Evolutionary conservation across 106 monocot genomes (phyloP).

Genomic region (Apostasia ramifera): DNA sequence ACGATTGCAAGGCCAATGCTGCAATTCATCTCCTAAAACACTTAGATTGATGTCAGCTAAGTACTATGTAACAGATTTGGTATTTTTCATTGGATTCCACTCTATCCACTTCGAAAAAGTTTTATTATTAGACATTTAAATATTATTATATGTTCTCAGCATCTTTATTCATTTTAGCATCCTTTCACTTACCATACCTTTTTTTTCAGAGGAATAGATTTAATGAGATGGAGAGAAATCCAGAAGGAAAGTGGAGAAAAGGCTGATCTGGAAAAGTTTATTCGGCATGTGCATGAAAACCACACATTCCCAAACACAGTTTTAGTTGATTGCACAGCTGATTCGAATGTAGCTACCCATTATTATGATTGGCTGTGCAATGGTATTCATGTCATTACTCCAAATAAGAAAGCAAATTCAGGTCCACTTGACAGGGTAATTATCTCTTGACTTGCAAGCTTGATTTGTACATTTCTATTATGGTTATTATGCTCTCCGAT

Average conservation of each 20-base stretch:
- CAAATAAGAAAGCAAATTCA: conserved; percentile 99
- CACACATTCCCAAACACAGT: conserved; percentile 93
- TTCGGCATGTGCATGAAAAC: conserved; percentile 66
- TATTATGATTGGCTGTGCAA: conserved; percentile 89
- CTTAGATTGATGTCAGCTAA: too few species aligned
- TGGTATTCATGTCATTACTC: conserved; percentile 95
- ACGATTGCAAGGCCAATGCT: too few species aligned
- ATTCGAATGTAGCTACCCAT: conserved; percentile 67
- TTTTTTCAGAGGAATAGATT: conserved; percentile 73
- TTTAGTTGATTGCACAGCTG: conserved; percentile 91
- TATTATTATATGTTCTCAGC: too few species aligned
- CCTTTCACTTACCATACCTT: not conserved
- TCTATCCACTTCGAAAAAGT: too few species aligned
- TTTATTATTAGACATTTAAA: too few species aligned
- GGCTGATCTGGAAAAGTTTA: conserved; percentile 67
- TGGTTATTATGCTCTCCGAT: too few species aligned
- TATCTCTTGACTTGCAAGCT: conserved; percentile 1
- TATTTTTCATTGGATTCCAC: too few species aligned
- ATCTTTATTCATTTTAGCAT: too few species aligned
- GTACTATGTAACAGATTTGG: too few species aligned
- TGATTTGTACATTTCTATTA: not conserved
- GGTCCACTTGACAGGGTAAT: conserved; percentile 92
- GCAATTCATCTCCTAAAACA: too few species aligned
- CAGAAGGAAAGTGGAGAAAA: conserved; percentile 47
- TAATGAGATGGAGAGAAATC: conserved; percentile 71